Evolutionary conservation across 306 rosid species (phyloP).

Genomic region (Corylus heterophylla): DNA sequence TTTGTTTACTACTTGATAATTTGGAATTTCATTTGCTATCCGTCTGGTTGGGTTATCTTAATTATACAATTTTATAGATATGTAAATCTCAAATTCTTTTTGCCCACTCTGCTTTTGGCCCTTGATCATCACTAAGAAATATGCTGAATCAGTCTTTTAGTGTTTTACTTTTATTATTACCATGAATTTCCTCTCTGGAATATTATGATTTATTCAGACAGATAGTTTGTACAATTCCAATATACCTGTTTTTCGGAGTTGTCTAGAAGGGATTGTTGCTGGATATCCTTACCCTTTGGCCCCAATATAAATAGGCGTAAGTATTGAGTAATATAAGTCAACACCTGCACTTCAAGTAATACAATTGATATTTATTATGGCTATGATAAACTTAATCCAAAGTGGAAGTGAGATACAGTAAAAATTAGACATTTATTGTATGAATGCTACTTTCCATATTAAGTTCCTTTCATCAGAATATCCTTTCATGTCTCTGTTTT

Average conservation of each 20-base stretch:
- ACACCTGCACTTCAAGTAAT: neutral
- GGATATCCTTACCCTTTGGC: neutral
- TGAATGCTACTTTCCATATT: too few relatives aligned
- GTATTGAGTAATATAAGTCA: neutral
- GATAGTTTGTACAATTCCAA: neutral
- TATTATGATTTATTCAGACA: neutral
- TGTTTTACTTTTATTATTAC: neutral
- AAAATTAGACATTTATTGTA: too few relatives aligned
- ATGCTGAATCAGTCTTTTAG: neutral
- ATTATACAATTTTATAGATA: neutral
- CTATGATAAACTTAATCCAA: neutral
- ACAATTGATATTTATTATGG: neutral
- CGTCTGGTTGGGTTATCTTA: neutral
- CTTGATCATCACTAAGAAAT: neutral
- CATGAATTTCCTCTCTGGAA: neutral
- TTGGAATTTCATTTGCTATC: neutral
- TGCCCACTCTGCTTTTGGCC: neutral
- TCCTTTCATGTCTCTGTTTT: neutral
- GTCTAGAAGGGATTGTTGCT: neutral
- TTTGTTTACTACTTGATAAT: neutral
- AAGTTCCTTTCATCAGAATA: neutral
- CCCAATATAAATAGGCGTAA: neutral
- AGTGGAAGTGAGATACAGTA: too few relatives aligned
- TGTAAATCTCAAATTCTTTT: neutral
- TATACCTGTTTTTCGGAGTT: neutral